These are phyloP conservation scores for Fusarium sp. DNA, from an alignment of 2,329 filamentous ascomycete species.

Conservation along the genomic window DNA sequence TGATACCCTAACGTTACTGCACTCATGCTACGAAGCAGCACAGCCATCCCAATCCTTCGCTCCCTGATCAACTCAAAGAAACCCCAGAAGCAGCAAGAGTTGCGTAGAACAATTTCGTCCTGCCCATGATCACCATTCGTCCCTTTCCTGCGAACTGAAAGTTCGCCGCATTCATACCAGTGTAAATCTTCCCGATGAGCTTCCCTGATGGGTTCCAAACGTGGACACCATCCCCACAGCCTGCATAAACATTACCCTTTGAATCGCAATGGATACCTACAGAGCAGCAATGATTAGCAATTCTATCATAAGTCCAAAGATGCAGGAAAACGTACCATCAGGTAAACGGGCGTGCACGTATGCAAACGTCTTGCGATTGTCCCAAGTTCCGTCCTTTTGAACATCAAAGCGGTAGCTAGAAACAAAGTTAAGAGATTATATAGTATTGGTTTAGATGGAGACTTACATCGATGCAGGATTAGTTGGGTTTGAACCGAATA, in stretches of 20 bases:
- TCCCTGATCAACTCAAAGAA: constrained; percentile 11
- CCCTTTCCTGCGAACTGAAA: constrained; percentile 58
- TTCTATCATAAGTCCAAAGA: rapidly evolving
- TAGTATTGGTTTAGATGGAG: rapidly evolving
- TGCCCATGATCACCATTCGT: constrained; percentile 52
- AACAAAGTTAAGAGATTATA: background rate
- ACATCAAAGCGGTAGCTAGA: constrained; percentile 61
- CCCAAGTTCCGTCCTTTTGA: constrained; percentile 58
- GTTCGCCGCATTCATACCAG: constrained; percentile 59
- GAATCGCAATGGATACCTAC: constrained; percentile 66
- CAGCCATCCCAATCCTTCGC: background rate
- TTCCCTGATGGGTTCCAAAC: constrained; percentile 60
- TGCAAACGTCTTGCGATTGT: constrained; percentile 67
- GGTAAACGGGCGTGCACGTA: constrained; percentile 66
- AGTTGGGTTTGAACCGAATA: constrained; percentile 57
- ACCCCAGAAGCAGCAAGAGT: constrained; percentile 39
- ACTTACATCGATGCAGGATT: constrained; percentile 62
- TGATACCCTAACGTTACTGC: background rate
- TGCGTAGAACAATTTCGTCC: constrained; percentile 52
- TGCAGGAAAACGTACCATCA: constrained; percentile 59
- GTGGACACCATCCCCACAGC: constrained; percentile 62
- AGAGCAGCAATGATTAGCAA: background rate
- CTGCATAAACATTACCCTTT: constrained; percentile 66
- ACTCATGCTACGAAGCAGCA: too few species aligned
- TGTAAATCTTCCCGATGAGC: constrained; percentile 67